Base-by-base conservation (phyloP, 164 flowering plant genomes). In the Magnolia officinalis region DNA sequence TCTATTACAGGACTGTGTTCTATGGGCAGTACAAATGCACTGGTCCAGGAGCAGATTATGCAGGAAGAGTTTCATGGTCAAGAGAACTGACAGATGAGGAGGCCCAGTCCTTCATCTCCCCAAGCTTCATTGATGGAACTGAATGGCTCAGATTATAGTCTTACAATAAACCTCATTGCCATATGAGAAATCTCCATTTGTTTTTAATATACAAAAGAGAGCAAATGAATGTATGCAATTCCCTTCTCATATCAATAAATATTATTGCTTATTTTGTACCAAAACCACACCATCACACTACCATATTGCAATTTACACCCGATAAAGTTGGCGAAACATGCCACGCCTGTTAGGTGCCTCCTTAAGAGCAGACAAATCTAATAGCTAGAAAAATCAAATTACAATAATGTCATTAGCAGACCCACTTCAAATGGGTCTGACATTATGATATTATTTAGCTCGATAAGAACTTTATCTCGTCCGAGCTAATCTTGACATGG, bases 21-120 rank as follows among this genome's bases (percentile, higher is more conserved):
- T 94, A 94, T 78, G 99, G 99, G 78, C 98, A 96, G 77, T 96
- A 96, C 91, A 96, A 92, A 75, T 96, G 99, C 85, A 88, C 86
- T 10, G 98, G 99, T 29, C 90, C 91, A 70, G 98, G 98, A 81
- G 94, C 99, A 20, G 85, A 70, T 76, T 92, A 80, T 83, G 96
- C 95, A 55, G 98, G 98, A 45, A 90, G 99, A 79, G 99, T 96
- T 9, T 80, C 98, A 66, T 96, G 99, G 98, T 84, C 96, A 10
- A 94, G 97, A 78, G 99, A 94, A 70, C 88, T 94, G 65, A 94
- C 94, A 10, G 91, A 90, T 76, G 90, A 86, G 74, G 98, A 94
- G 84, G 99, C 98, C 79, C 88, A 88, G 84, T 98, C 99, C 74
- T 96, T 94, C 84, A 76, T 91, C 77, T 84, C 94, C 55, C 87